phyloP scores from a whole-genome alignment of 768 basidiomycete genomes.

The Agaricus blazei region DNA sequence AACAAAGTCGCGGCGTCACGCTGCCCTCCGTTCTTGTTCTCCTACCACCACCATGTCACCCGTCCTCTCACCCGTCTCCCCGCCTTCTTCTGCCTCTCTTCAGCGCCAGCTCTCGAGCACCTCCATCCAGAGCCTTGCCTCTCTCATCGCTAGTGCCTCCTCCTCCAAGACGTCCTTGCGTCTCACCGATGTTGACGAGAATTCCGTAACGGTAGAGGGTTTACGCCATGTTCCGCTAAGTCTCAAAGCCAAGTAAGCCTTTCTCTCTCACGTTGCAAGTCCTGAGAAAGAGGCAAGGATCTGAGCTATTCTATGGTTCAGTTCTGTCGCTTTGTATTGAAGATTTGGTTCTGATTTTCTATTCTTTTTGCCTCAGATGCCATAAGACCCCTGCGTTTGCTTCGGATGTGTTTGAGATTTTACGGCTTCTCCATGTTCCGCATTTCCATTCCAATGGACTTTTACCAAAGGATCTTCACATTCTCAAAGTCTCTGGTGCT shows the following conservation, averaged over 20 bases:
- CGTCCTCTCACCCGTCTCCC: background rate
- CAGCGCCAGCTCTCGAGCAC: conserved; percentile 24
- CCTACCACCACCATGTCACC: conserved; percentile 9
- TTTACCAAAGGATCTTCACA: conserved; percentile 43
- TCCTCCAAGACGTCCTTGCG: conserved; percentile 29
- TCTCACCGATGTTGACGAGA: conserved; percentile 29
- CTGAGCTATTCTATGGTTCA: conserved; percentile 23
- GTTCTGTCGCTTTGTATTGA: conserved; percentile 20
- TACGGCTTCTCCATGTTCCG: conserved; percentile 50
- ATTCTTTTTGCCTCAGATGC: conserved; percentile 38
- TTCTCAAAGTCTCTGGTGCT: conserved; percentile 85
- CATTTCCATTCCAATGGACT: conserved; percentile 51
- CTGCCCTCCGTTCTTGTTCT: conserved; percentile 9
- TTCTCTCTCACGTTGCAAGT: conserved; percentile 24
- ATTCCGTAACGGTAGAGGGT: conserved; percentile 51
- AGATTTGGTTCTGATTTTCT: conserved; percentile 15
- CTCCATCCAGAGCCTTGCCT: conserved; percentile 28
- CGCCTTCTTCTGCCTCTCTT: conserved; percentile 12
- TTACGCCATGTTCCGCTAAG: conserved; percentile 50
- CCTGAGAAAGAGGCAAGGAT: conserved; percentile 21
- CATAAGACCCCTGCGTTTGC: conserved; percentile 59
- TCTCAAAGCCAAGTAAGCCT: conserved; percentile 68
- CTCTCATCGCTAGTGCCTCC: conserved; percentile 23
- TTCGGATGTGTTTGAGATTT: conserved; percentile 47
- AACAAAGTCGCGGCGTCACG: conserved; percentile 7